Evolutionary conservation across 306 rosid genomes (phyloP).

Genomic region (Prunus mume): DNA sequence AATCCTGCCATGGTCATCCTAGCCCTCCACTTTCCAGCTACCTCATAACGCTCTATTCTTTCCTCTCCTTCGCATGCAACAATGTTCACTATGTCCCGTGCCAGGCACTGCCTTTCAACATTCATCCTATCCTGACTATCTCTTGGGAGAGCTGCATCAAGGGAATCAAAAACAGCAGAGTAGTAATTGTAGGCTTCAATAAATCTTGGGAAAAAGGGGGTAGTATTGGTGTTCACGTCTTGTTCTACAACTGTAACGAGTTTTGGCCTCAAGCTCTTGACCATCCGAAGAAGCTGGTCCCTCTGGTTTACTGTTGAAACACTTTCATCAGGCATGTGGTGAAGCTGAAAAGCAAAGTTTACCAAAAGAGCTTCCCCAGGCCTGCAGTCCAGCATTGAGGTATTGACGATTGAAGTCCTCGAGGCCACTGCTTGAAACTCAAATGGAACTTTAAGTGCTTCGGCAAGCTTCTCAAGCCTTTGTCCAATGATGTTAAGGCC

Average conservation of each 20-base stretch:
- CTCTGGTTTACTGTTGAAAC: slow-evolving; percentile 80
- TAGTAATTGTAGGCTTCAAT: slow-evolving; percentile 80
- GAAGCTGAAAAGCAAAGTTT: slow-evolving; percentile 92
- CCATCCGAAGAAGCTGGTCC: slow-evolving; percentile 90
- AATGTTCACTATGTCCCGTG: slow-evolving; percentile 86
- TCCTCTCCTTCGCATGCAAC: slow-evolving; percentile 94
- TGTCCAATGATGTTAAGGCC: slow-evolving; percentile 85
- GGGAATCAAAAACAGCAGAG: slow-evolving; percentile 82
- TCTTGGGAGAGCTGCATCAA: slow-evolving; percentile 86
- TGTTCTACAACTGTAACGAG: slow-evolving; percentile 91
- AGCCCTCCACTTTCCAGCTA: slow-evolving; percentile 98
- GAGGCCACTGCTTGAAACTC: slow-evolving; percentile 81
- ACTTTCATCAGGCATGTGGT: slow-evolving; percentile 98
- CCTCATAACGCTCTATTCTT: slow-evolving; percentile 87
- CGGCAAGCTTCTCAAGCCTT: slow-evolving; percentile 83
- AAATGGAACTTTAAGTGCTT: slow-evolving; percentile 58
- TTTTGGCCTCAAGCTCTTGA: slow-evolving; percentile 83
- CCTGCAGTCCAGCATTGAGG: slow-evolving; percentile 65
- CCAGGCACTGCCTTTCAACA: slow-evolving; percentile 92
- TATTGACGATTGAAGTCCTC: slow-evolving; percentile 54
- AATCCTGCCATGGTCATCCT: slow-evolving; percentile 97
- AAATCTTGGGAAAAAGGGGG: slow-evolving; percentile 80
- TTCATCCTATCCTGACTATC: slow-evolving; percentile 90
- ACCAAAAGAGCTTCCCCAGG: slow-evolving; percentile 84
- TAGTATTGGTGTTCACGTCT: slow-evolving; percentile 86